phyloP scores from a whole-genome alignment of 768 basidiomycete genomes.

The Harrya chromipes region DNA sequence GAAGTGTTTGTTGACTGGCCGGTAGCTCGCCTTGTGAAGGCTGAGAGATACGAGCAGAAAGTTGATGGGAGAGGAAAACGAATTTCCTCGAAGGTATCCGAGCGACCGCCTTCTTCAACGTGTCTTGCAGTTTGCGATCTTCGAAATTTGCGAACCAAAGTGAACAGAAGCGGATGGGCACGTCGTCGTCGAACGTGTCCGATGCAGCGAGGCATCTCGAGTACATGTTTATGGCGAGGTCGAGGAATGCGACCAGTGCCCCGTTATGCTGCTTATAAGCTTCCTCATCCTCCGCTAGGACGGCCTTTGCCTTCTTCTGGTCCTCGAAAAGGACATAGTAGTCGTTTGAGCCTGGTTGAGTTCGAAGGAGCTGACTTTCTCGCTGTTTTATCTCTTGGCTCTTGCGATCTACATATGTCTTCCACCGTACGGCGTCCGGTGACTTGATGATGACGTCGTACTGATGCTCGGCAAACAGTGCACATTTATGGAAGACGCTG shows the following conservation, averaged over 20 bases:
- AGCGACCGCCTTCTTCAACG: slow-evolving; percentile 45
- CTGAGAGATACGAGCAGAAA: slow-evolving; percentile 81
- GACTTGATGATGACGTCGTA: slow-evolving; percentile 69
- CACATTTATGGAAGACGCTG: slow-evolving; percentile 75
- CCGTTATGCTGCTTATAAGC: slow-evolving; percentile 39
- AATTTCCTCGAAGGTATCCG: slow-evolving; percentile 84
- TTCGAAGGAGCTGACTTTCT: slow-evolving; percentile 33
- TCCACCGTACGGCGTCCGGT: slow-evolving; percentile 65
- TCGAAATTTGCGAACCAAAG: slow-evolving; percentile 92
- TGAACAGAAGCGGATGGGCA: slow-evolving; percentile 77
- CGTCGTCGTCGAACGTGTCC: slow-evolving; percentile 72
- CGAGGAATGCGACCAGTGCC: slow-evolving; percentile 60
- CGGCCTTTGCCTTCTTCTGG: slow-evolving; percentile 41
- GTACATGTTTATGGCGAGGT: slow-evolving; percentile 82
- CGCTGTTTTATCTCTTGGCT: slow-evolving; percentile 61
- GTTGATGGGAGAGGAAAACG: slow-evolving; percentile 89
- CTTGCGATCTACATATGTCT: slow-evolving; percentile 72
- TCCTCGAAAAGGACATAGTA: slow-evolving; percentile 34
- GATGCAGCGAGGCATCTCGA: slow-evolving; percentile 68
- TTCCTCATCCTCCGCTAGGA: slow-evolving; percentile 53
- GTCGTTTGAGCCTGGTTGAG: slow-evolving; percentile 16
- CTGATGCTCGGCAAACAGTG: slow-evolving; percentile 86
- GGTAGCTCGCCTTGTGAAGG: slow-evolving; percentile 27
- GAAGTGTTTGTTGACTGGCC: slow-evolving; percentile 57
- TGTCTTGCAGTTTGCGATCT: slow-evolving; percentile 43